Evolutionary conservation across 768 basidiomycete species (phyloP).

Genomic region (Amanita polypyramis): DNA sequence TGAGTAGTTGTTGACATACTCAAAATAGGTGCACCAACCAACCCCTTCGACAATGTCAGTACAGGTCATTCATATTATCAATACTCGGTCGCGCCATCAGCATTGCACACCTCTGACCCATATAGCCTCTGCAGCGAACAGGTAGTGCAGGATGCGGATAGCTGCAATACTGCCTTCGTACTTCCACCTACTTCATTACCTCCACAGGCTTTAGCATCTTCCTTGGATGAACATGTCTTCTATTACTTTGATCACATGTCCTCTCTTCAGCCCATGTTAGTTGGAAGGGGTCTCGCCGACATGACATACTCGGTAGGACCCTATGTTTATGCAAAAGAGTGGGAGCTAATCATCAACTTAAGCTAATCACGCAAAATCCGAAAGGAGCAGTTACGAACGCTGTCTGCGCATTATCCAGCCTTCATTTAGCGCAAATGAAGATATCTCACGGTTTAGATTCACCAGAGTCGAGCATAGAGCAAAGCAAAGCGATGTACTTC

Average conservation of each 20-base stretch:
- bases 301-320: constrained; percentile 53
- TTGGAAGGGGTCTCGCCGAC: constrained; percentile 49
- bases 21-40: constrained; percentile 3
- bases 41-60: constrained; percentile 22
- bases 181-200: constrained; percentile 14
- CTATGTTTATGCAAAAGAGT: neutral
- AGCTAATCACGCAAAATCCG: constrained; percentile 55
- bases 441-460: constrained; percentile 53
- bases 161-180: constrained; percentile 24
- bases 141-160: constrained; percentile 17
- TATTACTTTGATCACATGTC: constrained; percentile 72
- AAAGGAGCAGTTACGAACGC: constrained; percentile 64
- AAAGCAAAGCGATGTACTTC: constrained; percentile 51
- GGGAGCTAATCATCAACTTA: constrained; percentile 10
- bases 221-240: constrained; percentile 49
- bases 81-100: constrained; percentile 23
- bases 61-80: constrained; percentile 18
- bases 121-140: neutral
- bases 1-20: neutral
- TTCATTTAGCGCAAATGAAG: constrained; percentile 56
- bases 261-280: constrained; percentile 55
- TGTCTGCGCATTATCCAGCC: constrained; percentile 64
- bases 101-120: constrained; percentile 20
- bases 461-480: constrained; percentile 40
- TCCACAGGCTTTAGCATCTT: neutral